These are phyloP conservation scores for Euryodendron excelsum DNA, from an alignment of 148 eudicot species.

Conservation along the genomic window DNA sequence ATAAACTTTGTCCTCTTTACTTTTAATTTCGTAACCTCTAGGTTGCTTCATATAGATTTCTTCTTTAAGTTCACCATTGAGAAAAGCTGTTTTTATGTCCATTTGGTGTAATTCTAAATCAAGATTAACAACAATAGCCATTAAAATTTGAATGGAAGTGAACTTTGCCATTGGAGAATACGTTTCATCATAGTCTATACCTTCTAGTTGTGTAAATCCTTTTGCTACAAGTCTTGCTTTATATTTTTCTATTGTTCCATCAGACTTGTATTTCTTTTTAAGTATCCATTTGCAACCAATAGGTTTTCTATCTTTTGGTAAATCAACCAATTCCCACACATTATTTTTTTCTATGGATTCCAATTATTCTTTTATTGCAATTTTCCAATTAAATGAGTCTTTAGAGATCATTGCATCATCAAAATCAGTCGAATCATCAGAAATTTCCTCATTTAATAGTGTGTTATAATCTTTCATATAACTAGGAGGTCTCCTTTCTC, in stretches of 20 bases:
- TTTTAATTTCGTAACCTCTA: neutral
- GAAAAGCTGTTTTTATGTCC: neutral
- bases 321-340: neutral
- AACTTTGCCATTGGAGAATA: neutral
- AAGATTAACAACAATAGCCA: neutral
- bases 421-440: neutral
- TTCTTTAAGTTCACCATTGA: neutral
- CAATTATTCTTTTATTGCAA: neutral
- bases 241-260: neutral
- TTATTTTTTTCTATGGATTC: neutral
- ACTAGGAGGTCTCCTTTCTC: neutral
- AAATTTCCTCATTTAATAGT: neutral
- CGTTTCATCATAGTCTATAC: neutral
- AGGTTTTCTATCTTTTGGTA: neutral
- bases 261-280: neutral
- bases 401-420: neutral
- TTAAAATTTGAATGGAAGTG: slow-evolving; percentile 1
- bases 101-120: neutral
- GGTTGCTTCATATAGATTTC: neutral
- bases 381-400: neutral
- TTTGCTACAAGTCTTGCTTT: neutral
- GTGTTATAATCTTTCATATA: neutral
- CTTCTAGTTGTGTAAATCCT: neutral
- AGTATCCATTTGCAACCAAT: neutral
- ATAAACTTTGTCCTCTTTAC: neutral